Evolutionary conservation across 2,329 filamentous ascomycete genomes (phyloP), one percentile per base, ranked within the genome.

Genomic region (Fusarium scirpi): DNA sequence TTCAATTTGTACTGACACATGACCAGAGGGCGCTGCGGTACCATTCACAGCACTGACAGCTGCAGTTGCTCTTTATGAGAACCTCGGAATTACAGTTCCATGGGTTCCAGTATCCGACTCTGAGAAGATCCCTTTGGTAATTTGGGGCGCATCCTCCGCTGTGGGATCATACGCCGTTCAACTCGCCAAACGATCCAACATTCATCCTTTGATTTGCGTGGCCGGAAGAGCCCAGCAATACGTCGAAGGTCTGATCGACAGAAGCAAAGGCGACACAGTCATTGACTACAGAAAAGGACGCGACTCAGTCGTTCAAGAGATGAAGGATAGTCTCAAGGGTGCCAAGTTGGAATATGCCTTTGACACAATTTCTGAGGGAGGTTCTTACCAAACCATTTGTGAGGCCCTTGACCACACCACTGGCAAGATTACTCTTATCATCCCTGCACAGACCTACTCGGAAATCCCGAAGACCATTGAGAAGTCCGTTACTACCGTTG

Each of bases 301-400:
- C 1, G 3, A 25, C 0, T 3, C n/a, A 1, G 67, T 69, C 2
- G 38, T 20, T 2, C 7, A 65, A 32, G 46, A 54, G 12, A 69
- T 70, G 0, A 51, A 8, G 8, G 43, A n/a, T 0, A 25, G 20
- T 0, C 46, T 71, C 8, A 22, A 53, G 4, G 54, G 44, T 0
- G 3, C 16, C 10, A 70, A 55, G 30, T 43, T 71, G 0, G 47
- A 64, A 12, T 55, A 54, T 0, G 67, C 67, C 0, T 71, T 70
- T 13, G 67, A 70, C 4, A 63, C 67, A 9, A 25, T 70, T 7
- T 70, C 67, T 5, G 67, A 69, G 5, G 52, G 51, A 27, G 67
- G 63, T 3, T 70, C 67, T 1, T 70, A 70, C 9, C 67, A 70
- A 22, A 70, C 67, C 3, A 64, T 70, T 4, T 70, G 67, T 16